A percentile compares a stretch with the other conserved stretches of the same genome.
Conservation (phyloP, 2,329 filamentous ascomycete species). For the Magnaporthales sp. region DNA sequence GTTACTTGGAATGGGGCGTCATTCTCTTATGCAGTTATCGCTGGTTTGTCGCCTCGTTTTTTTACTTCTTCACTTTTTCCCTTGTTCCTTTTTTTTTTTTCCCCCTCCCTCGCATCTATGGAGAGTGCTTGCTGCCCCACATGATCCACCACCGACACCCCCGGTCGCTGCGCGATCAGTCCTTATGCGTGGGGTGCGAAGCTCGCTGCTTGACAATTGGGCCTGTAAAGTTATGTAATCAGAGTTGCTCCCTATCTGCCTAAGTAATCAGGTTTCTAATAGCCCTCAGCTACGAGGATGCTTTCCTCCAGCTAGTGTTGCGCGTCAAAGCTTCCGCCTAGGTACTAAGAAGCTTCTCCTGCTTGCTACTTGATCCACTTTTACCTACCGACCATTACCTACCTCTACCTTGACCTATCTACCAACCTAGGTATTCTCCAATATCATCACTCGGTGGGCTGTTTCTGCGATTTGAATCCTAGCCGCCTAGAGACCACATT, state of each 20-base stretch:
- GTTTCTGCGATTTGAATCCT: background rate
- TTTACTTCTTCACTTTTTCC: background rate
- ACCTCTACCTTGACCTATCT: background rate
- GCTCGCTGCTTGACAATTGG: too few species aligned
- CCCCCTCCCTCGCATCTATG: too few species aligned
- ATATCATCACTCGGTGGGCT: background rate
- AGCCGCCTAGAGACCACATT: background rate
- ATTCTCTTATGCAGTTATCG: background rate
- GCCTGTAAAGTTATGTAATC: background rate
- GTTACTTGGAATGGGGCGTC: constrained; percentile 1
- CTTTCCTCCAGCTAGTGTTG: background rate
- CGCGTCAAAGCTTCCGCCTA: background rate
- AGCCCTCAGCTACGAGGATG: background rate
- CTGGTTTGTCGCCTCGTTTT: constrained; percentile 5
- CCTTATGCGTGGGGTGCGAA: background rate
- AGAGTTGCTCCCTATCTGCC: background rate
- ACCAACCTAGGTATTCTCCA: background rate
- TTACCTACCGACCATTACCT: background rate
- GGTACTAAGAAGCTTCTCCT: background rate
- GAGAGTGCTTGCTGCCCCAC: background rate
- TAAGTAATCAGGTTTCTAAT: background rate
- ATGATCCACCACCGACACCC: background rate
- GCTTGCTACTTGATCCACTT: background rate
- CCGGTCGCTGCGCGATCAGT: too few species aligned
- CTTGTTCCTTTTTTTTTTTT: background rate